Evolutionary conservation across 2,329 filamentous ascomycete genomes (phyloP).

Genomic region (Pseudopithomyces chartarum): DNA sequence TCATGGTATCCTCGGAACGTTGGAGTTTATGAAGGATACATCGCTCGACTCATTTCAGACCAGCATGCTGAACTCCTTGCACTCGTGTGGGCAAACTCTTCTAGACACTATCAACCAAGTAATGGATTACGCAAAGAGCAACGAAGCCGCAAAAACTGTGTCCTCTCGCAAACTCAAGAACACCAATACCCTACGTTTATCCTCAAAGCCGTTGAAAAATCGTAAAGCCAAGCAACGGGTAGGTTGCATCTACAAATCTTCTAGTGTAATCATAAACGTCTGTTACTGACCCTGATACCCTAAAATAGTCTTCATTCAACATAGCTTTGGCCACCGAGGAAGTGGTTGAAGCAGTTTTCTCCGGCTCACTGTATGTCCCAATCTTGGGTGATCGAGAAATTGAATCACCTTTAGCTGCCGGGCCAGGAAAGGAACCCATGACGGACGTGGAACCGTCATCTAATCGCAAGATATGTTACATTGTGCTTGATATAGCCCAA

Average conservation of each 20-base stretch:
- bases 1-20: constrained; percentile 58
- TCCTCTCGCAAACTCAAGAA: constrained; percentile 27
- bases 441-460: not conserved
- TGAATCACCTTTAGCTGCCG: not conserved
- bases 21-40: constrained; percentile 44
- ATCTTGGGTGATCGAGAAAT: constrained; percentile 15
- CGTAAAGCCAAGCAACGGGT: constrained; percentile 10
- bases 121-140: constrained; percentile 36
- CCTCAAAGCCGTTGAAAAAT: constrained; percentile 37
- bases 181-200: constrained; percentile 31
- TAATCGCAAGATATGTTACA: constrained; percentile 27
- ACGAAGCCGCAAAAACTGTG: constrained; percentile 23
- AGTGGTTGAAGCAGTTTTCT: constrained; percentile 31
- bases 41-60: constrained; percentile 27
- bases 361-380: constrained; percentile 33
- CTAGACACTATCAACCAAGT: constrained; percentile 49
- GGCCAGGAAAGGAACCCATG: not conserved
- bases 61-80: constrained; percentile 37
- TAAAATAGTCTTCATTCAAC: constrained; percentile 3
- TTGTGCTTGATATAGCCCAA: constrained; percentile 31
- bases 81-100: constrained; percentile 48
- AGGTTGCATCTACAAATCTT: not conserved
- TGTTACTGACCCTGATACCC: not conserved
- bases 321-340: constrained; percentile 19
- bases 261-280: not conserved